Conservation (phyloP, 768 basidiomycete genomes). For the Calocybe indica region DNA sequence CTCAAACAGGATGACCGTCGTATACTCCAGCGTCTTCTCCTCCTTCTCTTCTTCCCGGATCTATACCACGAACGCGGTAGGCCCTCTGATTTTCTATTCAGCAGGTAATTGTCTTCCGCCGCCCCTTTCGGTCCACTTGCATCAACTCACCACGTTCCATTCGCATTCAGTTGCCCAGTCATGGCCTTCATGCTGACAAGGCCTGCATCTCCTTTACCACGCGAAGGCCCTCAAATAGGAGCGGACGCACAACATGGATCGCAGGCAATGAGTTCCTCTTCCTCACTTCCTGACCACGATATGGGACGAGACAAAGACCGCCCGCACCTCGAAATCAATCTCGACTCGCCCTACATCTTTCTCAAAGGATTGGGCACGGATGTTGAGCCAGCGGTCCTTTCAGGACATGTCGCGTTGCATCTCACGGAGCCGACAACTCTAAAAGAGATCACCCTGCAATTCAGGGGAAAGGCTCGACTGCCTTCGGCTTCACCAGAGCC, state of each 20-base stretch:
- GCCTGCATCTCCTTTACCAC: constrained; percentile 7
- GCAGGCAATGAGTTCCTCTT: constrained; percentile 3
- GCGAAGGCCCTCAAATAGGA: constrained; percentile 8
- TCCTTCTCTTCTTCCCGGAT: neutral
- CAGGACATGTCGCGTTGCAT: constrained; percentile 75
- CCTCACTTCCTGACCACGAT: constrained; percentile 17
- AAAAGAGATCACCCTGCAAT: constrained; percentile 79
- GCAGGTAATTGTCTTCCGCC: no score
- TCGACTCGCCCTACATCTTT: constrained; percentile 63
- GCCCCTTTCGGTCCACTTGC: no score
- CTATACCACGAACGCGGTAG: neutral
- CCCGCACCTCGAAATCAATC: constrained; percentile 67
- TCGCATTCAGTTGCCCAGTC: neutral
- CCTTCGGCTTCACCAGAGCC: constrained; percentile 52
- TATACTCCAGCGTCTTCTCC: neutral
- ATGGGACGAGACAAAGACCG: constrained; percentile 40
- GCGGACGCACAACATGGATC: neutral
- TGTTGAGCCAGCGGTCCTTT: constrained; percentile 75
- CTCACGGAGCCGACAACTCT: constrained; percentile 79
- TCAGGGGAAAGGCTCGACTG: constrained; percentile 76
- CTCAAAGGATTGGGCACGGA: constrained; percentile 80
- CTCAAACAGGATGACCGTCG: neutral
- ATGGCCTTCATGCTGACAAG: constrained; percentile 19
- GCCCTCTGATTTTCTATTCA: no score
- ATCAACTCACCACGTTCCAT: neutral